These are phyloP conservation scores for Rhizophlyctis rosea DNA, from an alignment of 192 early-diverging fungal genomes.

Conservation along the genomic window DNA sequence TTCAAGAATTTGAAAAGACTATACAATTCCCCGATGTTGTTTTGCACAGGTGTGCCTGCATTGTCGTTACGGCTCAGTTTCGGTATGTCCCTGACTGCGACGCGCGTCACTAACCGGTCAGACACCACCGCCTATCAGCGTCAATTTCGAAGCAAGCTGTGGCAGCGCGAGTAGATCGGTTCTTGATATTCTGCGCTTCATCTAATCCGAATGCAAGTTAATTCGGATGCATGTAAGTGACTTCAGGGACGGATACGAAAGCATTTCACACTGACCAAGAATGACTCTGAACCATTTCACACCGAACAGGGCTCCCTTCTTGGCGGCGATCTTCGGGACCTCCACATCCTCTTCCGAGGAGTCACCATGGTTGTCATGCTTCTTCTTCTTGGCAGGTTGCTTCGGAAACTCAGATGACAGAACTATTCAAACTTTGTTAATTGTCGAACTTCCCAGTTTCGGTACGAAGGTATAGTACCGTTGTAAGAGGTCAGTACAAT, in stretches of 20 bases:
- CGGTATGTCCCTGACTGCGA: background rate
- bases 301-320: conserved; percentile 29
- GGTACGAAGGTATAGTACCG: background rate
- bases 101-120: conserved; percentile 25
- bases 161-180: conserved; percentile 25
- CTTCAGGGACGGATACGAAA: too few species aligned
- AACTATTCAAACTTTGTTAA: conserved; percentile 1
- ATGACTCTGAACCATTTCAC: conserved; percentile 34
- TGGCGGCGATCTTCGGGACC: conserved; percentile 7
- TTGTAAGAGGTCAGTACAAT: conserved; percentile 45
- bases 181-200: conserved; percentile 47
- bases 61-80: background rate
- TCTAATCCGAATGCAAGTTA: too few species aligned
- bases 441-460: background rate
- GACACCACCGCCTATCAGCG: conserved; percentile 31
- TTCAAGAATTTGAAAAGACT: conserved; percentile 65
- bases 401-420: conserved; percentile 38
- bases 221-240: too few species aligned
- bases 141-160: conserved; percentile 19
- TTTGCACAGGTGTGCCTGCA: conserved; percentile 50
- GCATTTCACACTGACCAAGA: conserved; percentile 14
- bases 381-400: conserved; percentile 14
- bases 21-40: conserved; percentile 68
- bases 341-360: conserved; percentile 16
- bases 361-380: background rate